Evolutionary conservation across 179 eudicot species (phyloP), one percentile per base, ranked within the genome.

Genomic region (Sideroxylon spinosum): DNA sequence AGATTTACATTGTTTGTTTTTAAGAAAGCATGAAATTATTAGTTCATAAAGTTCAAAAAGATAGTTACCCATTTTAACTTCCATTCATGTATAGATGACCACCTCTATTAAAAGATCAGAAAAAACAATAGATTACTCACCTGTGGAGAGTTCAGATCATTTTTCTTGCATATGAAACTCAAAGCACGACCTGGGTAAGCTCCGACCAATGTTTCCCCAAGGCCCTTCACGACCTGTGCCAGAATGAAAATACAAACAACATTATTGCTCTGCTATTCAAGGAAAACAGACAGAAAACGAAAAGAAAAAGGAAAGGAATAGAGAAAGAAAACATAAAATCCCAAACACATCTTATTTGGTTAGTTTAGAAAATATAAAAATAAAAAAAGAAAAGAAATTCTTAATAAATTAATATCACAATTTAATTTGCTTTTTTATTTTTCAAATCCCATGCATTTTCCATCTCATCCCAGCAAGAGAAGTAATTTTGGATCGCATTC

Each of bases 131-230:
- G 22, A 13, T 65, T n/a, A 66, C 74, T 64, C 78, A 93, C 99
- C 94, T 88, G 86, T 75, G 97, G 94, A 70, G 93, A 86, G 76
- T 86, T 78, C 59, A 95, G 95, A 84, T 92, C 86, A 70, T 81
- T 85, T 86, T 95, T 95, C 87, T 90, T 92, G 90, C 89, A 84
- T 71, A 91, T 65, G 73, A 92, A 95, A 81, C 97, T 93, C 92
- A 94, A 81, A 74, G 98, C 92, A 77, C 96, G 98, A 29, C 96
- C 94, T 10, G 96, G 99, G 83, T 91, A 95, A 75, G 99, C 99
- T 79, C 99, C 99, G 20, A 95, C 99, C 68, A 95, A 84, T 23
- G 99, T 95, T 90, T 95, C 99, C 46, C 99, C 99, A n/a, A 95
- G 97, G 70, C 99, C 99, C 87, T 86, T 95, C 64, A 95, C 99